These are phyloP conservation scores for Sphaerobolus stellatus DNA, from an alignment of 1,284 basidiomycete genomes.

Conservation along the genomic window DNA sequence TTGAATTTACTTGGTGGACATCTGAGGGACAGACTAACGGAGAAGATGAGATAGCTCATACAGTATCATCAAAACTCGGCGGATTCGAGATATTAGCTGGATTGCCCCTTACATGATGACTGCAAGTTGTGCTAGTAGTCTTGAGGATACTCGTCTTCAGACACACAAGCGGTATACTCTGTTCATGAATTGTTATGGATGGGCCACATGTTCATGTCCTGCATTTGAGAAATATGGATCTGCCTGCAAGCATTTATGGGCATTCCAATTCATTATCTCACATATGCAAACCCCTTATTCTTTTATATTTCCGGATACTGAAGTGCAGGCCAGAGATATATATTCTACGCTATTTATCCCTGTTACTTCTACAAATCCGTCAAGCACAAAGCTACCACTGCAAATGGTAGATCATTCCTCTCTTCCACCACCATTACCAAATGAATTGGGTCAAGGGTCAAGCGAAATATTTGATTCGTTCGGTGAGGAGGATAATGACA, in stretches of 20 bases:
- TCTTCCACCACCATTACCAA: too few relatives aligned
- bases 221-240: background rate
- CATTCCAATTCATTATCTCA: background rate
- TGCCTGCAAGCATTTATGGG: conserved; percentile 5
- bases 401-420: too few relatives aligned
- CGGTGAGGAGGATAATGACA: too few relatives aligned
- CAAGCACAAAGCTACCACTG: too few relatives aligned
- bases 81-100: background rate
- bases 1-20: background rate
- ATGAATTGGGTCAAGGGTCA: too few relatives aligned
- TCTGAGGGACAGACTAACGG: background rate
- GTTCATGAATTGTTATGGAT: conserved; percentile 2
- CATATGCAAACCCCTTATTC: background rate
- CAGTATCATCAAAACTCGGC: background rate
- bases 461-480: too few relatives aligned
- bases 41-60: background rate
- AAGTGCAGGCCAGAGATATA: background rate
- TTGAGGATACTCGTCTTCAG: background rate
- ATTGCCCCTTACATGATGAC: background rate
- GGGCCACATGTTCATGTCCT: background rate
- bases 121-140: conserved; percentile 3
- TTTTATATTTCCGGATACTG: conserved; percentile 1
- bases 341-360: background rate
- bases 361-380: too few relatives aligned
- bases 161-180: background rate